Evolutionary conservation across 768 basidiomycete genomes (phyloP).

Genomic region (Lactifluus pinguis): DNA sequence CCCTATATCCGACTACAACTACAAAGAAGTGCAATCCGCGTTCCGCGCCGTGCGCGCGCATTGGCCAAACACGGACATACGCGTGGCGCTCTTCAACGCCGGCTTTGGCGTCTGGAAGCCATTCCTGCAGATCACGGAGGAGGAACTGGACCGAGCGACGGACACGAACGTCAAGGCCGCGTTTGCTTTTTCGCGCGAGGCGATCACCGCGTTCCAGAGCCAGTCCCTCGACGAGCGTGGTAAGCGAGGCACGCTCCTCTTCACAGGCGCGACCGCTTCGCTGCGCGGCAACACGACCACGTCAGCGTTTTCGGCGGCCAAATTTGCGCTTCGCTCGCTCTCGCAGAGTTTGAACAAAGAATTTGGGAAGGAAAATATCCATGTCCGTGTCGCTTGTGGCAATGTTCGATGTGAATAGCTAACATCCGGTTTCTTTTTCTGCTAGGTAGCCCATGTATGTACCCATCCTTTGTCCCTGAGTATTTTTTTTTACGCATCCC

Average conservation of each 20-base stretch:
- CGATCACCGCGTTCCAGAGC: conserved; percentile 28
- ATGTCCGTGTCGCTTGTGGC: conserved; percentile 23
- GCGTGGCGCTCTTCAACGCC: conserved; percentile 34
- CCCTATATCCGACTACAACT: conserved; percentile 29
- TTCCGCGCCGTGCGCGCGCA: conserved; percentile 28
- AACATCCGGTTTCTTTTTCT: background rate
- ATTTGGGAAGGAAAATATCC: conserved; percentile 37
- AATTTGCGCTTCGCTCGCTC: conserved; percentile 34
- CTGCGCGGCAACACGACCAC: conserved; percentile 32
- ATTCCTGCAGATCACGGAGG: conserved; percentile 34
- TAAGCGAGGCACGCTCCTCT: conserved; percentile 34
- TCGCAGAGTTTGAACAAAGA: conserved; percentile 37
- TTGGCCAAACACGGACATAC: conserved; percentile 29
- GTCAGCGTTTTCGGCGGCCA: conserved; percentile 34
- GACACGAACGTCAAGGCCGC: conserved; percentile 31
- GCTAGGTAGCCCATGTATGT: conserved; percentile 6
- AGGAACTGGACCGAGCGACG: conserved; percentile 25
- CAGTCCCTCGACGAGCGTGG: conserved; percentile 27
- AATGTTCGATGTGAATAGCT: too few relatives aligned
- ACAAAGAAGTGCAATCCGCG: conserved; percentile 24
- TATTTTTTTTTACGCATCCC: too few relatives aligned
- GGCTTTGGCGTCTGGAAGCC: conserved; percentile 30
- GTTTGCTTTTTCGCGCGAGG: conserved; percentile 32
- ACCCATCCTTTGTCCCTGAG: background rate
- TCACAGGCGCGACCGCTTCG: conserved; percentile 38